These are phyloP conservation scores for Rubia tinctorum DNA, from an alignment of 305 asterid species.

Conservation along the genomic window DNA sequence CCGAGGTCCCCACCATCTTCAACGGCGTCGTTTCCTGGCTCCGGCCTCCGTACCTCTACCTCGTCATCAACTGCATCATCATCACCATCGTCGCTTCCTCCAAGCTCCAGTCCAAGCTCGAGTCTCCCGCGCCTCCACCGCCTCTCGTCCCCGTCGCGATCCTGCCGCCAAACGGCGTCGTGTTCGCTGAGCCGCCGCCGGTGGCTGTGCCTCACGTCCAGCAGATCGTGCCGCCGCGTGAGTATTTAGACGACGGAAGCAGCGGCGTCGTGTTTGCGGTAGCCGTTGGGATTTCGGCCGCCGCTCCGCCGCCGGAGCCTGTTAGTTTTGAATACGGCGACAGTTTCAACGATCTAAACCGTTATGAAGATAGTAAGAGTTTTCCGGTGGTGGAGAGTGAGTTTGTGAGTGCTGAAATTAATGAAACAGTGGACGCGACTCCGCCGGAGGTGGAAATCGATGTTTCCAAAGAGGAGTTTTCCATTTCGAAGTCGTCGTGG, in stretches of 20 bases:
- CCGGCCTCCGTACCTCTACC: slow-evolving; percentile 69
- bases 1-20: slow-evolving; percentile 51
- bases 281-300: not conserved
- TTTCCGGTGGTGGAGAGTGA: slow-evolving; percentile 8
- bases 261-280: slow-evolving; percentile 23
- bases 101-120: slow-evolving; percentile 48
- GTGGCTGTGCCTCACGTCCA: not conserved
- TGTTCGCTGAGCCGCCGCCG: not conserved
- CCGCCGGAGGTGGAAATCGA: slow-evolving; percentile 25
- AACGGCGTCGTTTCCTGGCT: slow-evolving; percentile 63
- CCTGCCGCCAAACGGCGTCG: not conserved
- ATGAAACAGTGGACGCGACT: slow-evolving; percentile 13
- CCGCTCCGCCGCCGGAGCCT: slow-evolving; percentile 6
- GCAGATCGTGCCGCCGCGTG: slow-evolving; percentile 8
- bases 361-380: slow-evolving; percentile 9
- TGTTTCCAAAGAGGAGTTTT: slow-evolving; percentile 26
- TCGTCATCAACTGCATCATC: slow-evolving; percentile 70
- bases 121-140: slow-evolving; percentile 11
- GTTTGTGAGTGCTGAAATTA: not conserved
- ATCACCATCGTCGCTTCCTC: slow-evolving; percentile 63
- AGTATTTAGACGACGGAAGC: not conserved
- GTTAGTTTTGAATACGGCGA: slow-evolving; percentile 6
- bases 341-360: slow-evolving; percentile 16
- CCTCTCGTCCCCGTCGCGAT: slow-evolving; percentile 1
- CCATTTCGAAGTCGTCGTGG: slow-evolving; percentile 31